These are phyloP conservation scores for Arabidopsis hybrid DNA, from an alignment of 441 rosid species.

Conservation along the genomic window DNA sequence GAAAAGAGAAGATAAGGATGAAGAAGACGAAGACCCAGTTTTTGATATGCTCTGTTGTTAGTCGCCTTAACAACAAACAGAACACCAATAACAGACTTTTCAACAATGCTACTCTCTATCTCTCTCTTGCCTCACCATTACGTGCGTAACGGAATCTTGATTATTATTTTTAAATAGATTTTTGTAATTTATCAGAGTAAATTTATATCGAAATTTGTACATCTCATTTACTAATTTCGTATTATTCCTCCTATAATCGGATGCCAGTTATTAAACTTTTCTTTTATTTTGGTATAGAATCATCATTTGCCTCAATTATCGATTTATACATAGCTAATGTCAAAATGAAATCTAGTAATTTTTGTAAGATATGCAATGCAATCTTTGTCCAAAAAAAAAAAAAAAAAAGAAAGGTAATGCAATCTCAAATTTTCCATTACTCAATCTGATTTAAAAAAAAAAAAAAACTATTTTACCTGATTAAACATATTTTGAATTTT, in stretches of 20 bases:
- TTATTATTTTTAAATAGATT: neutral
- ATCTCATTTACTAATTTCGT: neutral
- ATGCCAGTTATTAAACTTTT: slow-evolving; percentile 1
- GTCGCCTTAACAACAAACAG: slow-evolving; percentile 34
- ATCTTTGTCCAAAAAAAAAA: too few species aligned
- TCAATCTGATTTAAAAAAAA: neutral
- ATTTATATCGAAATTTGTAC: neutral
- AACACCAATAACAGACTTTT: slow-evolving; percentile 49
- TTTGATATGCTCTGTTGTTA: slow-evolving; percentile 37
- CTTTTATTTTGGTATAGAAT: neutral
- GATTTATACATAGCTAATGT: neutral
- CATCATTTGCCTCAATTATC: neutral
- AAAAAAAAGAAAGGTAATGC: too few species aligned
- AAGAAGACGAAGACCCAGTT: slow-evolving; percentile 27
- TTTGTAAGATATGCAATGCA: neutral
- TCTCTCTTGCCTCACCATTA: slow-evolving; percentile 32
- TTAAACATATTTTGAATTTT: neutral
- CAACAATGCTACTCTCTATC: slow-evolving; percentile 27
- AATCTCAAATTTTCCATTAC: neutral
- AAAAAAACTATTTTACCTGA: too few species aligned
- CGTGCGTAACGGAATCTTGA: slow-evolving; percentile 35
- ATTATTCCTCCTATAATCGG: neutral
- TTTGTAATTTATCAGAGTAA: neutral
- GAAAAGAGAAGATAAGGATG: slow-evolving; percentile 16
- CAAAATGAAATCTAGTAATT: neutral